Percentiles rank a stretch among this genome's conserved stretches.
Conservation (phyloP, 805 yeast species). For the Nakazawaea ernobii region DNA sequence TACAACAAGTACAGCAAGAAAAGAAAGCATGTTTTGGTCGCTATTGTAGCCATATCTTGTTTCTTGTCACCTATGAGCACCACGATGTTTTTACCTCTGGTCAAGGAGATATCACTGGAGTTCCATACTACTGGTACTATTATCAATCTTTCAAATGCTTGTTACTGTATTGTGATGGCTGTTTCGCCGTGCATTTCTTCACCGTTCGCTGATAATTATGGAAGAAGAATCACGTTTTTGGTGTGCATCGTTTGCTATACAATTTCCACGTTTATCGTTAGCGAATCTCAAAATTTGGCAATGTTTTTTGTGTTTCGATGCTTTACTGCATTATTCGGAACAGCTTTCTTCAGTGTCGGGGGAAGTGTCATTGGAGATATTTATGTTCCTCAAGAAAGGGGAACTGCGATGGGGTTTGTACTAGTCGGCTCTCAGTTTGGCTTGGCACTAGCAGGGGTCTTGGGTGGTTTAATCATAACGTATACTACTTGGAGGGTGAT, state of each 20-base stretch:
- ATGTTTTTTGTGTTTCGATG: conserved; percentile 51
- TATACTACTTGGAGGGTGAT: conserved; percentile 49
- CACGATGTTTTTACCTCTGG: conserved; percentile 46
- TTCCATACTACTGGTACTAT: conserved; percentile 43
- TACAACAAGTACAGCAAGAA: conserved; percentile 20
- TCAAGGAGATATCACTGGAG: conserved; percentile 38
- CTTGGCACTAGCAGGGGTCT: conserved; percentile 45
- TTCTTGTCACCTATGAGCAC: conserved; percentile 40
- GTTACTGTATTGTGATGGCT: conserved; percentile 47
- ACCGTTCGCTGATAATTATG: conserved; percentile 48
- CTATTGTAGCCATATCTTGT: conserved; percentile 31
- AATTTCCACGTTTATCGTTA: conserved; percentile 21
- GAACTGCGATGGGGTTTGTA: conserved; percentile 43
- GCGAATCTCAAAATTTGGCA: conserved; percentile 43
- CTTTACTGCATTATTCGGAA: conserved; percentile 45
- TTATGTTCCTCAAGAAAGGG: conserved; percentile 44
- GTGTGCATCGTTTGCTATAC: conserved; percentile 29
- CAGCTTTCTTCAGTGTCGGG: conserved; percentile 49
- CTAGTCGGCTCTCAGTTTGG: conserved; percentile 49
- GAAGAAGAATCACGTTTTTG: conserved; percentile 41
- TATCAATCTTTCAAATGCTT: conserved; percentile 44
- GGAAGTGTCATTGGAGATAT: conserved; percentile 48
- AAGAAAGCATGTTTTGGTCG: conserved; percentile 25
- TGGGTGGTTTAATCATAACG: conserved; percentile 49
- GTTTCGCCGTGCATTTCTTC: conserved; percentile 43